A percentile compares a stretch with the other conserved stretches of the same genome.
Conservation (phyloP, 2,329 filamentous ascomycete species). For the Helminthosporium solani region DNA sequence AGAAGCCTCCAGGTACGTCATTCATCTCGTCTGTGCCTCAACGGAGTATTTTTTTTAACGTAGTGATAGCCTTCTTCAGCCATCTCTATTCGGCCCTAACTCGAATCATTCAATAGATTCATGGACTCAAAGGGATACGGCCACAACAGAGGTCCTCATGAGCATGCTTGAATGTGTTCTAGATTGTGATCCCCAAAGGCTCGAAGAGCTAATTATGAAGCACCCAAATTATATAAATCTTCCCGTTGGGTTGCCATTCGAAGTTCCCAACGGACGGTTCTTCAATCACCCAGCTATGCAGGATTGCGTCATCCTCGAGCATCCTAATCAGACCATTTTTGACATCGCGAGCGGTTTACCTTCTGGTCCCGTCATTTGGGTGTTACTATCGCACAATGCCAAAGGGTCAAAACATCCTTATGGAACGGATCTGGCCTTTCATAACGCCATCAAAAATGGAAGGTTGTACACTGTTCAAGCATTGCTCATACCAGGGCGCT, state of each 20-base stretch:
- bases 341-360: conserved; percentile 37
- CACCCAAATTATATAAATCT: conserved; percentile 30
- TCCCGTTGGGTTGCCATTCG: conserved; percentile 33
- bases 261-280: conserved; percentile 22
- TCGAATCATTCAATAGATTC: conserved; percentile 6
- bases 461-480: conserved; percentile 30
- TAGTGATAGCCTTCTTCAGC: conserved; percentile 3
- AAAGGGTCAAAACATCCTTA: conserved; percentile 33
- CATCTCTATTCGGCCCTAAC: not conserved
- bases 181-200: conserved; percentile 22
- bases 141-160: conserved; percentile 20
- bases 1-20: conserved; percentile 11
- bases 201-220: conserved; percentile 28
- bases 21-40: too few relatives aligned
- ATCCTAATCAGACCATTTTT: conserved; percentile 32
- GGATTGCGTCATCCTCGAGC: conserved; percentile 31
- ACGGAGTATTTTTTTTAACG: conserved; percentile 1
- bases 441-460: conserved; percentile 41
- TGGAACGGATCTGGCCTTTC: conserved; percentile 34
- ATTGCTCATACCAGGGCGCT: conserved; percentile 23
- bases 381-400: conserved; percentile 28
- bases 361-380: conserved; percentile 26
- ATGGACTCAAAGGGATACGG: conserved; percentile 15
- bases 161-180: conserved; percentile 32
- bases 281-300: conserved; percentile 27